These are phyloP conservation scores for Fusarium sp. DNA, from an alignment of 2,329 filamentous ascomycete species.

Conservation along the genomic window DNA sequence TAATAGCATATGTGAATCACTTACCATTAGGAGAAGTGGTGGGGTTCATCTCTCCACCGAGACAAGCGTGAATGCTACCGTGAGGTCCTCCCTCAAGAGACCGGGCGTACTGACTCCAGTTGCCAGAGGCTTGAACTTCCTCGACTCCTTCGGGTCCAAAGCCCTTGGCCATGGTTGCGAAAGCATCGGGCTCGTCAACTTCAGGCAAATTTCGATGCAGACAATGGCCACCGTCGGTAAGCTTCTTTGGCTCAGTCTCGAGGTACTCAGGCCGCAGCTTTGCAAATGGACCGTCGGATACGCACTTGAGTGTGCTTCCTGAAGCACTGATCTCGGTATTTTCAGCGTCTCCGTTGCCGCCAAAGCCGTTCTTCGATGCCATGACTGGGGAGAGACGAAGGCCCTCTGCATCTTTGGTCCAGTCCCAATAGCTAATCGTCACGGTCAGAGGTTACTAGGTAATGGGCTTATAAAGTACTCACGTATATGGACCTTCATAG, in stretches of 20 bases:
- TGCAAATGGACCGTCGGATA: background rate
- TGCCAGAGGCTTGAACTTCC: background rate
- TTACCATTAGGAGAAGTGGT: constrained; percentile 6
- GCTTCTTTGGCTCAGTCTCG: background rate
- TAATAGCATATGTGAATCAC: accelerated
- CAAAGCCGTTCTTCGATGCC: background rate
- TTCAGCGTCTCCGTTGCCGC: background rate
- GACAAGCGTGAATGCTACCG: background rate
- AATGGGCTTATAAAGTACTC: background rate
- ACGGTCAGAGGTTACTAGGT: accelerated
- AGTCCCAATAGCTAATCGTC: background rate
- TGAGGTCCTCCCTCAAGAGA: background rate
- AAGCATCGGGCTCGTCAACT: background rate
- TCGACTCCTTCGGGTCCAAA: background rate
- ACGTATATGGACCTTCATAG: constrained; percentile 4
- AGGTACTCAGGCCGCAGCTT: background rate
- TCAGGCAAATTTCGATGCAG: background rate
- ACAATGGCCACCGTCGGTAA: background rate
- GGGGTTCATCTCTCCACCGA: constrained; percentile 11
- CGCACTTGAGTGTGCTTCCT: background rate
- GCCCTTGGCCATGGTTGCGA: background rate
- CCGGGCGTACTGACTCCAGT: background rate
- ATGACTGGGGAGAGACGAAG: background rate
- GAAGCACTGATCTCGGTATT: background rate
- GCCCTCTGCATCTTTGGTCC: background rate